phyloP scores from a whole-genome alignment of 306 rosid genomes.

The Hippophae gyantsensis region DNA sequence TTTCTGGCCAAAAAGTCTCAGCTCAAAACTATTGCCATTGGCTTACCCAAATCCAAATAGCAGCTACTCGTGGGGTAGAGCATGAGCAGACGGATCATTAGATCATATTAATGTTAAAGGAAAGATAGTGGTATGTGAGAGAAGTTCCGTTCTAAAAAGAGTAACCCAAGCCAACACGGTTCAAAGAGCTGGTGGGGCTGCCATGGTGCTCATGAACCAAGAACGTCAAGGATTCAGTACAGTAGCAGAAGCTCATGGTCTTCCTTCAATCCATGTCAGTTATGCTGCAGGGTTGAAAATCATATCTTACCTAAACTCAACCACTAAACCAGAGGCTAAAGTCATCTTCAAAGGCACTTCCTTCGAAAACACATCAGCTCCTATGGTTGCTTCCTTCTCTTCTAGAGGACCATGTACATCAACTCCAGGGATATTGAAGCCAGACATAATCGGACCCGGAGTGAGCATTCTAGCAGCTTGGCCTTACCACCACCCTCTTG shows the following conservation, averaged over 20 bases:
- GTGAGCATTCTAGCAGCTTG: constrained; percentile 48
- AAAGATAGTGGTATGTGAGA: constrained; percentile 37
- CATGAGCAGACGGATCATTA: constrained; percentile 24
- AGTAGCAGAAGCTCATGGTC: constrained; percentile 21
- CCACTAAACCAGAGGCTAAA: constrained; percentile 25
- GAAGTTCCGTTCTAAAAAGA: constrained; percentile 11
- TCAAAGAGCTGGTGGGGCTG: constrained; percentile 31
- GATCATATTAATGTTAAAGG: constrained; percentile 21
- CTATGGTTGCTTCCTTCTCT: constrained; percentile 27
- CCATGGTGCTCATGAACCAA: constrained; percentile 34
- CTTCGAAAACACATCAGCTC: constrained; percentile 17
- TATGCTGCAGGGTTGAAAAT: constrained; percentile 27
- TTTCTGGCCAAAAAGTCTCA: constrained; percentile 23
- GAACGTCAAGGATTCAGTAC: constrained; percentile 11
- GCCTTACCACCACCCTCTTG: constrained; percentile 4
- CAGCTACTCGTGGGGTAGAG: constrained; percentile 7
- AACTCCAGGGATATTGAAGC: constrained; percentile 47
- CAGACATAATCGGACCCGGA: constrained; percentile 47
- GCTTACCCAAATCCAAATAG: constrained; percentile 30
- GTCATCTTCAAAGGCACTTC: constrained; percentile 3
- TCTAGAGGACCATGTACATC: constrained; percentile 43
- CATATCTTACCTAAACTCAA: constrained; percentile 28
- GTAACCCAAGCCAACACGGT: constrained; percentile 21
- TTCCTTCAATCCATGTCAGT: constrained; percentile 34
- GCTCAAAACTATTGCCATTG: constrained; percentile 21